These are phyloP conservation scores for Pythium chondricola DNA, from an alignment of 352 stramenopile genomes.

Conservation along the genomic window DNA sequence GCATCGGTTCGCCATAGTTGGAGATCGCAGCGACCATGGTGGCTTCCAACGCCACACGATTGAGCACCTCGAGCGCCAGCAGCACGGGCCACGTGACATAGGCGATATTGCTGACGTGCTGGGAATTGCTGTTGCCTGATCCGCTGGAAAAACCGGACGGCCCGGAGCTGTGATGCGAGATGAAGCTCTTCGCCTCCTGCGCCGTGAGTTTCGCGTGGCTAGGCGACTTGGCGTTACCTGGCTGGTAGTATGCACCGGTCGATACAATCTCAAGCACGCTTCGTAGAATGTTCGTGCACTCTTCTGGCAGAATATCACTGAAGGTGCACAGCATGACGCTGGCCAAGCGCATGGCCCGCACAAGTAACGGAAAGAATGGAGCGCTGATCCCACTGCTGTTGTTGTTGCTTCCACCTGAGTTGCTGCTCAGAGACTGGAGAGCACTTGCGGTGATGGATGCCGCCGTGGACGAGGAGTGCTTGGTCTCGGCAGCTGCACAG, in stretches of 20 bases:
- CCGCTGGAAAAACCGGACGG: conserved; percentile 21
- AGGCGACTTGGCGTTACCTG: conserved; percentile 43
- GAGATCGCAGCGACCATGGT: conserved; percentile 67
- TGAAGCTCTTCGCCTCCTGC: conserved; percentile 63
- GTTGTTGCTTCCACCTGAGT: conserved; percentile 32
- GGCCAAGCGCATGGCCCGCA: conserved; percentile 77
- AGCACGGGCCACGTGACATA: conserved; percentile 84
- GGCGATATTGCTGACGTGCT: conserved; percentile 30
- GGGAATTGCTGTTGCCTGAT: conserved; percentile 10
- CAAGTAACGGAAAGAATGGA: conserved; percentile 71
- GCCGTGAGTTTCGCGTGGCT: conserved; percentile 44
- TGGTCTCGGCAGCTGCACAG: conserved; percentile 34
- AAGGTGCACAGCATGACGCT: conserved; percentile 76
- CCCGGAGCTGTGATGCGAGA: conserved; percentile 22
- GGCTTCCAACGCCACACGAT: conserved; percentile 58
- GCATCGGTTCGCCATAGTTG: conserved; percentile 43
- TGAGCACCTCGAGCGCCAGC: conserved; percentile 76
- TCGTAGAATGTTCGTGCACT: conserved; percentile 60
- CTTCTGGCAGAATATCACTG: conserved; percentile 49
- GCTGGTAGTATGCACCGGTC: conserved; percentile 59
- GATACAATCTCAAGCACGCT: conserved; percentile 73
- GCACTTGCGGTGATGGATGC: conserved; percentile 15
- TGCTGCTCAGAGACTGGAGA: conserved; percentile 18
- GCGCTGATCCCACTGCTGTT: conserved; percentile 18
- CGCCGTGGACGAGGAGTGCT: conserved; percentile 7